Percentiles rank a stretch among this genome's conserved stretches.
Conservation (phyloP, 2,329 filamentous ascomycete species). For the Cryphonectria nitschkei region DNA sequence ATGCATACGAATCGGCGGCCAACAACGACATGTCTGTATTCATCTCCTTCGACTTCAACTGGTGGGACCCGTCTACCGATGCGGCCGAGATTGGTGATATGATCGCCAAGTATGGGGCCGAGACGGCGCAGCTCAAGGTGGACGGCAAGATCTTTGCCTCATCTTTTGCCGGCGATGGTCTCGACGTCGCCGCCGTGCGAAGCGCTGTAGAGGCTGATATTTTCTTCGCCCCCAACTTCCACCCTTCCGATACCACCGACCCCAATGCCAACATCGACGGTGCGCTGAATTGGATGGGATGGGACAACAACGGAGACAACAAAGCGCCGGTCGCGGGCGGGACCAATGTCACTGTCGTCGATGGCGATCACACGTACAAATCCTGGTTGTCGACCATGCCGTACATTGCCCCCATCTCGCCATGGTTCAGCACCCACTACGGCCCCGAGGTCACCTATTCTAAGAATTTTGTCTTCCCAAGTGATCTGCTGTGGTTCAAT, state of each 20-base stretch:
- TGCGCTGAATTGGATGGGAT: slow-evolving; percentile 44
- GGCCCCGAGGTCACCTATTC: slow-evolving; percentile 26
- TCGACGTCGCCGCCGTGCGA: slow-evolving; percentile 47
- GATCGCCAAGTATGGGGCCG: slow-evolving; percentile 48
- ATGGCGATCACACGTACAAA: slow-evolving; percentile 42
- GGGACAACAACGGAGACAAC: slow-evolving; percentile 51
- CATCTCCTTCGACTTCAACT: slow-evolving; percentile 53
- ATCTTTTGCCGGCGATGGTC: slow-evolving; percentile 53
- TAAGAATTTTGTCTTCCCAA: slow-evolving; percentile 30
- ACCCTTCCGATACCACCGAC: slow-evolving; percentile 43
- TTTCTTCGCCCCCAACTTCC: slow-evolving; percentile 56
- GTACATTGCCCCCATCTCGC: slow-evolving; percentile 31
- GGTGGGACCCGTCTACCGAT: slow-evolving; percentile 33
- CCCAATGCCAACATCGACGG: slow-evolving; percentile 45
- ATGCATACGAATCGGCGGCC: slow-evolving; percentile 53
- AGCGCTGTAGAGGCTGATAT: slow-evolving; percentile 46
- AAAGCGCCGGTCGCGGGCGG: slow-evolving; percentile 49
- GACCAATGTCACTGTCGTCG: slow-evolving; percentile 44
- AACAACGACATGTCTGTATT: slow-evolving; percentile 57
- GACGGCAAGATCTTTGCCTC: slow-evolving; percentile 56
- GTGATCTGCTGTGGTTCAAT: slow-evolving; percentile 28
- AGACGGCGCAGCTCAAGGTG: slow-evolving; percentile 51
- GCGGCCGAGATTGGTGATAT: slow-evolving; percentile 47
- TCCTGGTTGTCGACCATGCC: slow-evolving; percentile 39
- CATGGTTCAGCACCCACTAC: slow-evolving; percentile 31